Conservation (phyloP, 2,329 filamentous ascomycete genomes). For the Venturia carpophila region DNA sequence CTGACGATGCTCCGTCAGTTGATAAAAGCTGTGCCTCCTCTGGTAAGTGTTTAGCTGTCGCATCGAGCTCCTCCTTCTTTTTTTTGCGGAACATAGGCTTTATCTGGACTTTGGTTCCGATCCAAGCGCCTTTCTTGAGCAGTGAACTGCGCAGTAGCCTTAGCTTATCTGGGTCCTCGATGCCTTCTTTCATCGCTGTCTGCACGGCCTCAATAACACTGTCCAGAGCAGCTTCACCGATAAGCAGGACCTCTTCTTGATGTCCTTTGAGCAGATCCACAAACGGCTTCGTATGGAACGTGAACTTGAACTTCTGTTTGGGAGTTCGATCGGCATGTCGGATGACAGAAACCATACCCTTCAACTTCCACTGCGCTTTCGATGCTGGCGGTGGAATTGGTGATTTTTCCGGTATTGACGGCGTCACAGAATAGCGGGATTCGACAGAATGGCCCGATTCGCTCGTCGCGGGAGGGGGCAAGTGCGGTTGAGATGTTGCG, state of each 20-base stretch:
- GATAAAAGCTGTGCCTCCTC: not conserved
- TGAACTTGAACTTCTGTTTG: slow-evolving; percentile 99
- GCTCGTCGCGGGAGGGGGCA: slow-evolving; percentile 13
- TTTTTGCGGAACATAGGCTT: slow-evolving; percentile 94
- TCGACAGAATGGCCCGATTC: slow-evolving; percentile 1
- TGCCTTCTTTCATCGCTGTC: slow-evolving; percentile 64
- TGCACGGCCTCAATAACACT: slow-evolving; percentile 88
- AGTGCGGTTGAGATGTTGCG: slow-evolving; percentile 29
- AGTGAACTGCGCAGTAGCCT: slow-evolving; percentile 76
- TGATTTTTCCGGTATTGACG: slow-evolving; percentile 18
- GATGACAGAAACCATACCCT: slow-evolving; percentile 94
- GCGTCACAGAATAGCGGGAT: slow-evolving; percentile 18
- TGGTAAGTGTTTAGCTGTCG: not conserved
- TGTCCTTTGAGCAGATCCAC: slow-evolving; percentile 91
- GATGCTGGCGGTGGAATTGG: slow-evolving; percentile 47
- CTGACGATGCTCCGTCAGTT: not conserved
- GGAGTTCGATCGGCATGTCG: slow-evolving; percentile 94
- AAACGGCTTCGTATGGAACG: slow-evolving; percentile 93
- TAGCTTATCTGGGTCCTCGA: slow-evolving; percentile 85
- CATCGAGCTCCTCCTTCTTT: slow-evolving; percentile 14
- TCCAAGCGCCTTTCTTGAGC: slow-evolving; percentile 86
- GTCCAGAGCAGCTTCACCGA: slow-evolving; percentile 79
- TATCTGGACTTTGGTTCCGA: slow-evolving; percentile 96
- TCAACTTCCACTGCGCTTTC: slow-evolving; percentile 96
- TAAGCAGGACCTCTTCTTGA: slow-evolving; percentile 89